Conservation (phyloP, 1,284 basidiomycete genomes). For the Cerrena zonata region DNA sequence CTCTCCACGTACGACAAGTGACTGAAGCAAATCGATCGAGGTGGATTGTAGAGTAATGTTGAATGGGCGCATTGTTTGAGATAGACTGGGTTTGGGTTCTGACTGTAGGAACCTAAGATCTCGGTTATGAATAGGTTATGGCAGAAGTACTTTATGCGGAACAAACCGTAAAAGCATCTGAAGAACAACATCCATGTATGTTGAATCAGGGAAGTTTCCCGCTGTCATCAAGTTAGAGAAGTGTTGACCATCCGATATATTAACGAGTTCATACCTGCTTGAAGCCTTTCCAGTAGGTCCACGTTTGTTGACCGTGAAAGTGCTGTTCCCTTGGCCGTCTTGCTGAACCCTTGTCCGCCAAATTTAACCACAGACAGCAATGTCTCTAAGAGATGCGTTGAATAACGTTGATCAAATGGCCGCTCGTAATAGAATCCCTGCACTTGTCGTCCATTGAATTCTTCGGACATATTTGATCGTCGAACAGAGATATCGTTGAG, state of each 20-base stretch:
- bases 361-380: constrained; percentile 76
- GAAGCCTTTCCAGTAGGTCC: constrained; percentile 54
- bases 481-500: constrained; percentile 67
- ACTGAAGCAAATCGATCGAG: constrained; percentile 77
- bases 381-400: constrained; percentile 70
- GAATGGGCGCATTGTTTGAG: constrained; percentile 49
- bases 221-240: too few species aligned
- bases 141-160: not conserved
- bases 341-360: constrained; percentile 82
- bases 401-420: constrained; percentile 72
- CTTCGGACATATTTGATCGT: constrained; percentile 42
- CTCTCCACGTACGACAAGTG: constrained; percentile 75
- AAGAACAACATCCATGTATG: constrained; percentile 71
- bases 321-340: constrained; percentile 55
- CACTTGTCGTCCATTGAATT: constrained; percentile 61
- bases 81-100: constrained; percentile 52
- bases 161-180: constrained; percentile 64
- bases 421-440: constrained; percentile 64
- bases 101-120: constrained; percentile 63
- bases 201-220: constrained; percentile 48
- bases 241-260: too few species aligned
- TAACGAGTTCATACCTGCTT: constrained; percentile 49
- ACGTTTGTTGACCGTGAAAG: constrained; percentile 59
- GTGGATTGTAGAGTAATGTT: constrained; percentile 70
- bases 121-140: not conserved